Conservation (phyloP, 2,329 filamentous ascomycete species). For the Myriosclerotinia duriaeana region DNA sequence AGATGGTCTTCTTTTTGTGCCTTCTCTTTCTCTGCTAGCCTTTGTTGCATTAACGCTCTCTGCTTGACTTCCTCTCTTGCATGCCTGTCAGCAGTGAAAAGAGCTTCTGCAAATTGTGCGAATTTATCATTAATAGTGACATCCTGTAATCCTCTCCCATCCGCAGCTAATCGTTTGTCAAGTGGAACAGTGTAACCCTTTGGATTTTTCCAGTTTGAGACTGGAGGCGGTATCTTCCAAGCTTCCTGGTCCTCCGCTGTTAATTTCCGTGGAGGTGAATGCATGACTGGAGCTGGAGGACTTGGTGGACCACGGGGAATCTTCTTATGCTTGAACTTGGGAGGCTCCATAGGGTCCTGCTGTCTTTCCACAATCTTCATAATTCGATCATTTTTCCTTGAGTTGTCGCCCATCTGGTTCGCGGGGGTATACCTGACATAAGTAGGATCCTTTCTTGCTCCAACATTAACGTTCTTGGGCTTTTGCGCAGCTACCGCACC, state of each 20-base stretch:
- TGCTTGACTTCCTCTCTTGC: constrained; percentile 94
- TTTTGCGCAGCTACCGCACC: constrained; percentile 90
- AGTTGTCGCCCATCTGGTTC: constrained; percentile 89
- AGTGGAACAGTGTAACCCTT: constrained; percentile 96
- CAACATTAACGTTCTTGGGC: constrained; percentile 88
- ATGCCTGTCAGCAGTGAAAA: constrained; percentile 92
- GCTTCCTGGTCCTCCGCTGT: constrained; percentile 96
- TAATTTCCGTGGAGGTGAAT: constrained; percentile 89
- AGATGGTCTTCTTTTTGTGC: constrained; percentile 89
- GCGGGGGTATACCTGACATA: constrained; percentile 95
- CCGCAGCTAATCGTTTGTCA: constrained; percentile 92
- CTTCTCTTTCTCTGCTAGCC: constrained; percentile 95
- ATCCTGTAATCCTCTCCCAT: constrained; percentile 88
- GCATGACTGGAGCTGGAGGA: constrained; percentile 90
- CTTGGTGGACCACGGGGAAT: constrained; percentile 90
- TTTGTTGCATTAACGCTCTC: constrained; percentile 90
- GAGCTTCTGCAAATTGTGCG: constrained; percentile 88
- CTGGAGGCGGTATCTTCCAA: constrained; percentile 86
- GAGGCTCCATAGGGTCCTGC: constrained; percentile 91
- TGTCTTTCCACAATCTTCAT: constrained; percentile 98
- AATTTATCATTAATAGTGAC: constrained; percentile 98
- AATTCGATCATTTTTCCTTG: constrained; percentile 87
- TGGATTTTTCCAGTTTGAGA: constrained; percentile 99
- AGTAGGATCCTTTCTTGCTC: constrained; percentile 78
- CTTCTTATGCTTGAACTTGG: constrained; percentile 99